A percentile compares a stretch with the other conserved stretches of the same genome.
These are phyloP conservation scores for Claviceps sp. DNA, from an alignment of 2,329 filamentous ascomycete species.

Conservation along the genomic window DNA sequence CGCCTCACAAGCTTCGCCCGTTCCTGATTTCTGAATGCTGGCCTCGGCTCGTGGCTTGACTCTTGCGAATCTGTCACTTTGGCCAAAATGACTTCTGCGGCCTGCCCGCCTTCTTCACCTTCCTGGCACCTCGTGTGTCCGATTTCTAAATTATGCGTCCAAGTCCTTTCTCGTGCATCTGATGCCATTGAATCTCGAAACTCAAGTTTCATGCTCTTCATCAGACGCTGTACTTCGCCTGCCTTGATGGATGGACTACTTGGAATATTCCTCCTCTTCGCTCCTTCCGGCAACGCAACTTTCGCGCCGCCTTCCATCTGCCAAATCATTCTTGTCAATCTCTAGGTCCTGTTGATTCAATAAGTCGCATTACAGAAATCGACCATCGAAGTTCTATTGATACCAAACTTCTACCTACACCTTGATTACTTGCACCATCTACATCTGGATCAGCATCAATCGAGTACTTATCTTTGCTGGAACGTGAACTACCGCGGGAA, in stretches of 20 bases:
- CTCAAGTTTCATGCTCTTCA: background rate
- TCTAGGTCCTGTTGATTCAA: background rate
- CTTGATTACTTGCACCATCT: background rate
- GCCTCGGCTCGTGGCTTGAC: background rate
- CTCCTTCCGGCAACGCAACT: background rate
- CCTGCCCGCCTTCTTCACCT: background rate
- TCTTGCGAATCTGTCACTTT: background rate
- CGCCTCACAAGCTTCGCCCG: background rate
- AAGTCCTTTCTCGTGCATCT: background rate
- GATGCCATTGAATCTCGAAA: background rate
- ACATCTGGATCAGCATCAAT: background rate
- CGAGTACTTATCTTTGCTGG: background rate
- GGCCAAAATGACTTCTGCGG: background rate
- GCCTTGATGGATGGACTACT: background rate
- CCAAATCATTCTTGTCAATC: background rate
- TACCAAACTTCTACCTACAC: background rate
- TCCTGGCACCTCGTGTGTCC: background rate
- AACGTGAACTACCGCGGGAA: background rate
- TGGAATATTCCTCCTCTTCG: background rate
- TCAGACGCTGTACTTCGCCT: background rate
- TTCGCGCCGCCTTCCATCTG: too few species aligned
- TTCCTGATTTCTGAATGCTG: background rate
- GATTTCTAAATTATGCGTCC: background rate
- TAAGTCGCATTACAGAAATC: background rate
- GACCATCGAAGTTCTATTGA: background rate